phyloP scores from a whole-genome alignment of 2,329 filamentous ascomycete species.

The Fusarium acutatum region DNA sequence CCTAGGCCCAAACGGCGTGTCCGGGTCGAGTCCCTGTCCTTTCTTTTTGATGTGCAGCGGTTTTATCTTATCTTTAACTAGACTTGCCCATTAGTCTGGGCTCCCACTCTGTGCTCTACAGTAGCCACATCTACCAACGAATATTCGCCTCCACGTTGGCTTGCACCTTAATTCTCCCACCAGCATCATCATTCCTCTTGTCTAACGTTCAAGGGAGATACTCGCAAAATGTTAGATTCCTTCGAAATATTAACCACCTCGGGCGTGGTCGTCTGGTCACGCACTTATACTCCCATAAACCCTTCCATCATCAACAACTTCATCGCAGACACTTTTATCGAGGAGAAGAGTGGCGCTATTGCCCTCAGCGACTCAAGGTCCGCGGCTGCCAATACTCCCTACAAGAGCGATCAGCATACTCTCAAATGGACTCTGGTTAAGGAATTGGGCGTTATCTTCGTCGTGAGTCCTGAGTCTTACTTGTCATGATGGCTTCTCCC shows the following conservation, averaged over 20 bases:
- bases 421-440: conserved; percentile 93
- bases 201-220: conserved; percentile 10
- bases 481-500: conserved; percentile 32
- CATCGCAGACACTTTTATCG: conserved; percentile 96
- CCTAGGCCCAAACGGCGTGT: conserved; percentile 22
- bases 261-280: conserved; percentile 96
- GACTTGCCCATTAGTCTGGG: neutral
- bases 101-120: neutral
- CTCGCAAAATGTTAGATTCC: conserved; percentile 80
- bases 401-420: conserved; percentile 92
- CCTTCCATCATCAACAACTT: conserved; percentile 90
- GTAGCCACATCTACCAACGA: conserved; percentile 38
- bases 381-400: conserved; percentile 73
- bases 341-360: conserved; percentile 78
- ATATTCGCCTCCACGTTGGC: conserved; percentile 26
- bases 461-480: conserved; percentile 61
- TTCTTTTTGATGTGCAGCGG: conserved; percentile 20
- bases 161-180: conserved; percentile 15
- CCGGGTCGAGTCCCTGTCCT: conserved; percentile 30
- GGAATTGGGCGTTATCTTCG: conserved; percentile 94
- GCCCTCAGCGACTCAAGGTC: conserved; percentile 67
- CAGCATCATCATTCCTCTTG: conserved; percentile 9
- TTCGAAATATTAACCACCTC: conserved; percentile 98
- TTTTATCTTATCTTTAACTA: conserved; percentile 22
- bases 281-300: conserved; percentile 81